Evolutionary conservation across 106 monocot genomes (phyloP), one percentile per base, ranked within the genome.

Genomic region (Alisma plantagoaquatica): DNA sequence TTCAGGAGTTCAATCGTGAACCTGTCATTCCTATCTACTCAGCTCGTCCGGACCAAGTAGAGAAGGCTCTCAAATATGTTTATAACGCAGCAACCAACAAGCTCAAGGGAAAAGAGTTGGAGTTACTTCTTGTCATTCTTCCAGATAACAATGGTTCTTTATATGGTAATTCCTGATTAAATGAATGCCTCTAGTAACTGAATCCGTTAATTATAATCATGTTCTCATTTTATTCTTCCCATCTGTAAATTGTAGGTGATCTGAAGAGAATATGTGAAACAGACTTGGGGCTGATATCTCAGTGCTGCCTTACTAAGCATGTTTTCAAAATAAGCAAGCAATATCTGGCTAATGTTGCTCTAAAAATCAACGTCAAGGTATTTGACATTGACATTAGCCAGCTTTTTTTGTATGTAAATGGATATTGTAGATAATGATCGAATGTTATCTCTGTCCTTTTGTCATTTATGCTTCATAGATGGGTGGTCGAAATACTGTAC

Each of bases 361-460:
- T 91, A 10, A 92, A 92, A 67, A 92, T 92, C 29, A 92, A 92
- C 54, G 91, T 92, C 11, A 86, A 92, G 70, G 91, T 85, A 60
- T 1, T 53, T 14, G 9, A 15, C 20, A 15, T 35, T 68, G 16
- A 35, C 4, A 59, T 45, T 9, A 53, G 6, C 6, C 0, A 4
- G 17, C 0, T 11, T n/a, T 1, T 53, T 4, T 11, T 53, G 3
- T 3, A n/a, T n/a, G n/a, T n/a, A n/a, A n/a, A n/a, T n/a, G n/a
- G 4, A 49, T 3, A n/a, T 5, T 4, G 2, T 23, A 49, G 25
- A 52, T 15, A 29, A 16, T 15, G n/a, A 12, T 2, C n/a, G 9
- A 15, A 10, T 46, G 16, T 46, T 10, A 46, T 46, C 16, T 2
- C 17, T 10, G 29, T 5, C 3, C 9, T 52, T 33, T 45, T 35